phyloP scores from a whole-genome alignment of 192 early-diverging fungal genomes.

The Spizellomyces punctatus region DNA sequence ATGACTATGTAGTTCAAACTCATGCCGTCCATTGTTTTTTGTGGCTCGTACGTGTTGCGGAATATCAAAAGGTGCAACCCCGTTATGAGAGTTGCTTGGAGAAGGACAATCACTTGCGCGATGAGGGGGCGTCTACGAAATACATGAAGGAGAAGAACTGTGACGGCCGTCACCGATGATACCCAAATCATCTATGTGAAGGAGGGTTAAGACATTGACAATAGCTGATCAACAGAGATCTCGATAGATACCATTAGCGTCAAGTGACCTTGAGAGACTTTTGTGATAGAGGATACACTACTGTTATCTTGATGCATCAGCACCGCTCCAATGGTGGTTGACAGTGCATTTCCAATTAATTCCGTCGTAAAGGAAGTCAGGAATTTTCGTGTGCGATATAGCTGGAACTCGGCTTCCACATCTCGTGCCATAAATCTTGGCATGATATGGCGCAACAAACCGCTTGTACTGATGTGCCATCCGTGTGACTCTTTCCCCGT shows the following conservation, averaged over 20 bases:
- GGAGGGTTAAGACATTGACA: background rate
- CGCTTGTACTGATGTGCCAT: background rate
- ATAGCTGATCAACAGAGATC: background rate
- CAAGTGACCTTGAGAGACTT: too few species aligned
- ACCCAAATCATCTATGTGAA: background rate
- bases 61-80: background rate
- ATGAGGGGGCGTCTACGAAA: background rate
- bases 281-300: too few species aligned
- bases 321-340: background rate
- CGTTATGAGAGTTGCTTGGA: constrained; percentile 1
- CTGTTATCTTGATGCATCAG: too few species aligned
- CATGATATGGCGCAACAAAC: background rate
- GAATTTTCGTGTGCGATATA: constrained; percentile 1
- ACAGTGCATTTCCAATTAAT: background rate
- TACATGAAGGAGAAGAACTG: background rate
- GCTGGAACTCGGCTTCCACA: constrained; percentile 1
- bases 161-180: background rate
- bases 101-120: background rate
- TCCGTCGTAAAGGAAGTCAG: background rate
- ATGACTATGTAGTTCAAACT: background rate
- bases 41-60: background rate
- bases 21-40: background rate
- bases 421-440: background rate
- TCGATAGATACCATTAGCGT: too few species aligned
- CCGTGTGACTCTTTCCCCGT: background rate